Evolutionary conservation across 2,329 filamentous ascomycete species (phyloP), one percentile per base, ranked within the genome.

Genomic region (Mollisia scopiformis): DNA sequence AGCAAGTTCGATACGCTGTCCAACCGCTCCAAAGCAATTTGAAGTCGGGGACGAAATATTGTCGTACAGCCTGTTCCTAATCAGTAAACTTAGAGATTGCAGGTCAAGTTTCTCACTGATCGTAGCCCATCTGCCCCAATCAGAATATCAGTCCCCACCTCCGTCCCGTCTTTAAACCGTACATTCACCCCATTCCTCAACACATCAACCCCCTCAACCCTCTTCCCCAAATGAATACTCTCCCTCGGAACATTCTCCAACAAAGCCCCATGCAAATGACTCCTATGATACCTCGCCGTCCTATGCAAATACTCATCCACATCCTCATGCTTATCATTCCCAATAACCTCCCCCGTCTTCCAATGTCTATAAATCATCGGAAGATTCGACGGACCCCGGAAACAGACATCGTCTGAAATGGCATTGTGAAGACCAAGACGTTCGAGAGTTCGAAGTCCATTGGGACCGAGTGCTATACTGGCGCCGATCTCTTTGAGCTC

Each of bases 371-470:
- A 47, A 16, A 47, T 47, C 43, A 47, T 47, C 13, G 23, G 68
- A 63, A n/a, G 68, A 47, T 68, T 21, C 28, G 43, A 47, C 3
- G 61, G 57, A 31, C 73, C 73, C 19, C 73, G 71, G 61, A 71
- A 75, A 1, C 67, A 71, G 31, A 75, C 64, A 2, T 71, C 69
- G 31, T 74, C 71, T 13, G 66, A 64, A 25, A 76, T 67, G 8
- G 68, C 71, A 65, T 73, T 69, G 1, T 70, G 25, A 10, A 77
- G 65, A 23, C 75, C 75, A 10, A 76, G 60, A 54, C 65, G 67
- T 51, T 76, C 70, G n/a, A 77, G 67, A n/a, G 73, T 73, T 46
- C 69, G 66, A 49, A 77, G 66, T 4, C 75, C 75, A 66, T 76
- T 77, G 1, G 75, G 75, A 1, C 73, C 73, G 11, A 77, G 58